These are phyloP conservation scores for Xylaria castorea DNA, from an alignment of 495 filamentous ascomycete species.

Conservation along the genomic window DNA sequence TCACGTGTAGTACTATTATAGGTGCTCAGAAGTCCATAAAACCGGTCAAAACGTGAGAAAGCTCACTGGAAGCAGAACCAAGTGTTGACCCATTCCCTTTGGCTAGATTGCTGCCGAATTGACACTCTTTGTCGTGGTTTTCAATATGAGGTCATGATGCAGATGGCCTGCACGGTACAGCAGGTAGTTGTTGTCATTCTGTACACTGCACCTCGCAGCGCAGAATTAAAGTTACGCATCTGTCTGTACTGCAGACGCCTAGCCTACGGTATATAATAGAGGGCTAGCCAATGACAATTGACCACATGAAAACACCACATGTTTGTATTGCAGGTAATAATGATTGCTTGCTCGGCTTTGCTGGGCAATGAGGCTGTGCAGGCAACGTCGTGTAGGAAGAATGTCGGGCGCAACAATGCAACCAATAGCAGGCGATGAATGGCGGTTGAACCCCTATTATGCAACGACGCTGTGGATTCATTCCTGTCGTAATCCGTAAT, in stretches of 20 bases:
- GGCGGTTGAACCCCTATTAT: constrained; percentile 15
- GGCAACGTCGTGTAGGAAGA: background rate
- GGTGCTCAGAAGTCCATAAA: background rate
- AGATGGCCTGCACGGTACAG: background rate
- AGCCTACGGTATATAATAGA: background rate
- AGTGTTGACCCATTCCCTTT: background rate
- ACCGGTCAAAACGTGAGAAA: background rate
- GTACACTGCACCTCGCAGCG: background rate
- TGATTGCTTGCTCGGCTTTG: background rate
- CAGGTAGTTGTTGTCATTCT: background rate
- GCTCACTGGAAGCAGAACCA: background rate
- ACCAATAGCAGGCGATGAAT: constrained; percentile 7
- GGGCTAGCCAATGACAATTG: background rate
- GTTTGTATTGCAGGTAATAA: background rate
- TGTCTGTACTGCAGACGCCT: background rate
- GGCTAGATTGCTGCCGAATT: background rate
- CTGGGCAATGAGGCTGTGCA: constrained; percentile 40
- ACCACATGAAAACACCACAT: background rate
- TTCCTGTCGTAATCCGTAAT: background rate
- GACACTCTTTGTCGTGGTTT: background rate
- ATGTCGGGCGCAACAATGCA: background rate
- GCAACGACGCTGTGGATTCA: background rate
- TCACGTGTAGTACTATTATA: background rate
- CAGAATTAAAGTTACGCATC: background rate
- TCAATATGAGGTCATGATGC: constrained; percentile 10